phyloP scores from a whole-genome alignment of 2,329 filamentous ascomycete species.

The Huntiella omanensis region DNA sequence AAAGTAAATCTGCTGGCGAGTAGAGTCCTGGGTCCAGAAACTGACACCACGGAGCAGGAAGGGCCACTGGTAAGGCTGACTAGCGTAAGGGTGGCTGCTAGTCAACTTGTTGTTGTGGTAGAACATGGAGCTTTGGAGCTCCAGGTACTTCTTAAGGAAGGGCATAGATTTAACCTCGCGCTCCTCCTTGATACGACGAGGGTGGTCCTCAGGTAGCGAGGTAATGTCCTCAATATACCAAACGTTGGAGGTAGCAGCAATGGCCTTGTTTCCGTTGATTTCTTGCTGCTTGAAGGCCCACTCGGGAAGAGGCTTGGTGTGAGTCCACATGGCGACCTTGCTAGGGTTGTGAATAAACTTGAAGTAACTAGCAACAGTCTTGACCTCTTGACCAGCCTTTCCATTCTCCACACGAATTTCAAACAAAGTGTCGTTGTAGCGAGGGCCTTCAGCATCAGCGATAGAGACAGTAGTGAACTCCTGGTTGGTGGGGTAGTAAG shows the following conservation, averaged over 20 bases:
- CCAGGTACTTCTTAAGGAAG: constrained; percentile 87
- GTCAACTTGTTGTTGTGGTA: constrained; percentile 98
- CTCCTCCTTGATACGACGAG: constrained; percentile 55
- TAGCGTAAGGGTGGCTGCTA: constrained; percentile 89
- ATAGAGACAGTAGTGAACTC: constrained; percentile 74
- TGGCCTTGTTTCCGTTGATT: constrained; percentile 98
- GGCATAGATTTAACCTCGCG: constrained; percentile 66
- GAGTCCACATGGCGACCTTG: constrained; percentile 98
- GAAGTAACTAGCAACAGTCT: constrained; percentile 80
- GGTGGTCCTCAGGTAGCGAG: constrained; percentile 52
- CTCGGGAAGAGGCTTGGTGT: constrained; percentile 83
- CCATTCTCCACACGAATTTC: constrained; percentile 79
- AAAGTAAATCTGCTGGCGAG: constrained; percentile 95
- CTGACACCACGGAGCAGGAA: constrained; percentile 93
- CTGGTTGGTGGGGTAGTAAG: constrained; percentile 92
- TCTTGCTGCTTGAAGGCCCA: constrained; percentile 97
- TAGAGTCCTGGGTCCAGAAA: constrained; percentile 97
- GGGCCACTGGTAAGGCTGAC: constrained; percentile 90
- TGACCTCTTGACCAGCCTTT: constrained; percentile 68
- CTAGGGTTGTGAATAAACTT: constrained; percentile 88
- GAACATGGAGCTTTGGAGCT: constrained; percentile 96
- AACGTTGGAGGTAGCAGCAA: constrained; percentile 72
- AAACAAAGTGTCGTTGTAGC: constrained; percentile 79
- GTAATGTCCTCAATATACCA: constrained; percentile 88
- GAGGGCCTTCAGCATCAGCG: constrained; percentile 53